A percentile compares a stretch with the other conserved stretches of the same genome.
These are phyloP conservation scores for Amylostereum areolatum DNA, from an alignment of 1,284 basidiomycete genomes.

Conservation along the genomic window DNA sequence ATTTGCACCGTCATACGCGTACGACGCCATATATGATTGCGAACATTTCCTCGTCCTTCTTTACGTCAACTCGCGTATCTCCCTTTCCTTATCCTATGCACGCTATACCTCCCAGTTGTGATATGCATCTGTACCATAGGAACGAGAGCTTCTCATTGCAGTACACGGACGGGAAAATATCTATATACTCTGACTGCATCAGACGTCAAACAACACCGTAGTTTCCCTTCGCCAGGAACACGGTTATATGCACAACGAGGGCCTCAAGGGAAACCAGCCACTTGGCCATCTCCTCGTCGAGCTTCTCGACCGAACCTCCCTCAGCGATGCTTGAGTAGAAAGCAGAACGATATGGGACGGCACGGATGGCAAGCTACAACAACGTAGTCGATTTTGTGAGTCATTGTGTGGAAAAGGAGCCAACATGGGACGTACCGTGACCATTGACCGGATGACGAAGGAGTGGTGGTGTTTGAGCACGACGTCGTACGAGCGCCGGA, in stretches of 20 bases:
- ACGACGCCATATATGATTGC: too few species aligned
- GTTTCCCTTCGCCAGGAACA: slow-evolving; percentile 60
- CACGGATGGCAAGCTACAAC: slow-evolving; percentile 85
- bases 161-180: too few species aligned
- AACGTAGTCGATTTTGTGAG: too few species aligned
- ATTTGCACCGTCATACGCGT: too few species aligned
- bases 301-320: slow-evolving; percentile 71
- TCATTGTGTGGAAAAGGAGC: not conserved
- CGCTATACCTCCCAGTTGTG: too few species aligned
- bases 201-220: too few species aligned
- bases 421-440: slow-evolving; percentile 54
- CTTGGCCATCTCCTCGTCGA: slow-evolving; percentile 66
- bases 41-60: too few species aligned
- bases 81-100: too few species aligned
- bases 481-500: slow-evolving; percentile 82
- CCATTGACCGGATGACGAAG: slow-evolving; percentile 80
- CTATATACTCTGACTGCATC: too few species aligned
- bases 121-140: too few species aligned
- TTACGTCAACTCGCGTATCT: too few species aligned
- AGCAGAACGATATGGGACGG: slow-evolving; percentile 82
- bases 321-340: slow-evolving; percentile 86
- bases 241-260: slow-evolving; percentile 62
- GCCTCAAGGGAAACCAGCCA: slow-evolving; percentile 80
- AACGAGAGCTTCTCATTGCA: too few species aligned
- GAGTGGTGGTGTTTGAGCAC: slow-evolving; percentile 82